Base-by-base conservation (phyloP, 1,284 basidiomycete genomes). In the Kalmanozyma brasiliensis region DNA sequence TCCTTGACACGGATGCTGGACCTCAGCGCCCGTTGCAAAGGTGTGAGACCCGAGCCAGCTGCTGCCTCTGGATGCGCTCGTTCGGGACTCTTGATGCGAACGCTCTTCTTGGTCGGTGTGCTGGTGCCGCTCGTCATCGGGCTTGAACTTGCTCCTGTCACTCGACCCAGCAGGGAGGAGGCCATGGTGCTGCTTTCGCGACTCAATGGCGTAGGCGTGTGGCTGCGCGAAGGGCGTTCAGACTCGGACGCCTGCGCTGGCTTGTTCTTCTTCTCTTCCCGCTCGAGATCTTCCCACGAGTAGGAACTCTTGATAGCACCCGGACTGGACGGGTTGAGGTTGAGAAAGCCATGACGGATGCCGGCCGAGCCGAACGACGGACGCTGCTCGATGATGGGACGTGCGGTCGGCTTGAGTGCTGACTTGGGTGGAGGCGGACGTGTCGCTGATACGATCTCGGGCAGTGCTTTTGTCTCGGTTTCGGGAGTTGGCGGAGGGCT, bases 291-390 rank as follows among this genome's bases (percentile, higher is more conserved):
- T 43, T 75, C 74, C 55, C 60, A 53, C 7, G 69, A 62, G 35
- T 75, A 73, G 22, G 46, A 58, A 55, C 62, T 71, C 24, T 61
- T 59, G 49, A 69, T 66, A 1, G 74, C 73, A 7, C 59, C 74
- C 2, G 72, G 73, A 37, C 71, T 76, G 35, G 60, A 62, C 13
- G 65, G 73, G 23, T 74, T 76, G 33, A 74, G 63, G 23, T 72
- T 69, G 48, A 73, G 52, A 46, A 73, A 75, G 20, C 73, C 73
- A n/a, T 61, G 65, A 20, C 66, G 59, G 32, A 73, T 61, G n/a
- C 70, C 70, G 4, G 61, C 29, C 1, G 69, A 51, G 8, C 61
- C 64, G 30, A 69, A 70, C 9, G 65, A 64, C 0, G 70, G 68
- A 8, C 68, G 58, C 20, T 61, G 57, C 8, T 26, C 32, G n/a